Evolutionary conservation across 306 rosid species (phyloP).

Genomic region (Glycine soja): DNA sequence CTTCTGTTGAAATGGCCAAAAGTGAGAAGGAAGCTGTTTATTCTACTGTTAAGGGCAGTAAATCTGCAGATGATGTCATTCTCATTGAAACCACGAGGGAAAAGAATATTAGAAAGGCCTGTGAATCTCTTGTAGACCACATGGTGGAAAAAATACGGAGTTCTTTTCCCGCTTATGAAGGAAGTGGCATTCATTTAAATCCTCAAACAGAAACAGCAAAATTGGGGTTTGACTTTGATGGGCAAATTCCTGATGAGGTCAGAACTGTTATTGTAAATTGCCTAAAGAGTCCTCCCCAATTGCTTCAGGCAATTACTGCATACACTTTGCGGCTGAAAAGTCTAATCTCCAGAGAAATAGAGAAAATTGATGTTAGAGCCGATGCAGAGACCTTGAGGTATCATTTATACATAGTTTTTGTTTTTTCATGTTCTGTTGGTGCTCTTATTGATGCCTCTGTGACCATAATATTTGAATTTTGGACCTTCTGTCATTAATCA

Average conservation of each 20-base stretch:
- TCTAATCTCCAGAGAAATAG: constrained; percentile 88
- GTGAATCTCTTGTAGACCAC: constrained; percentile 82
- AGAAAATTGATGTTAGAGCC: constrained; percentile 91
- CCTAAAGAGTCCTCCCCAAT: constrained; percentile 84
- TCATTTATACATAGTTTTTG: constrained; percentile 22
- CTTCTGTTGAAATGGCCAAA: constrained; percentile 68
- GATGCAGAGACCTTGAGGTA: constrained; percentile 98
- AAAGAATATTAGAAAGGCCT: constrained; percentile 87
- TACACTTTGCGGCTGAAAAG: constrained; percentile 73
- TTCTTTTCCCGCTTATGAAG: constrained; percentile 96
- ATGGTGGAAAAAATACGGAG: constrained; percentile 79
- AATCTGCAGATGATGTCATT: constrained; percentile 85
- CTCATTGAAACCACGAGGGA: constrained; percentile 85
- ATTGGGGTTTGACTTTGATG: constrained; percentile 87
- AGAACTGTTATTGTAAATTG: constrained; percentile 74
- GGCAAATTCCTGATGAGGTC: constrained; percentile 87
- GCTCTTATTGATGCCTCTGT: constrained; percentile 30
- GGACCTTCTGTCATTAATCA: constrained; percentile 27
- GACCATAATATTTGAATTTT: constrained; percentile 30
- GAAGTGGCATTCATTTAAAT: constrained; percentile 81
- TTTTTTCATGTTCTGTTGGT: constrained; percentile 16
- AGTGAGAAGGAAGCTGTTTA: constrained; percentile 91
- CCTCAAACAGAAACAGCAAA: constrained; percentile 87
- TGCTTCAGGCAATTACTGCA: constrained; percentile 93
- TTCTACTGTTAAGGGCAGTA: constrained; percentile 85